phyloP scores from a whole-genome alignment of 108 stramenopile genomes.

The Nitzschia palea region DNA sequence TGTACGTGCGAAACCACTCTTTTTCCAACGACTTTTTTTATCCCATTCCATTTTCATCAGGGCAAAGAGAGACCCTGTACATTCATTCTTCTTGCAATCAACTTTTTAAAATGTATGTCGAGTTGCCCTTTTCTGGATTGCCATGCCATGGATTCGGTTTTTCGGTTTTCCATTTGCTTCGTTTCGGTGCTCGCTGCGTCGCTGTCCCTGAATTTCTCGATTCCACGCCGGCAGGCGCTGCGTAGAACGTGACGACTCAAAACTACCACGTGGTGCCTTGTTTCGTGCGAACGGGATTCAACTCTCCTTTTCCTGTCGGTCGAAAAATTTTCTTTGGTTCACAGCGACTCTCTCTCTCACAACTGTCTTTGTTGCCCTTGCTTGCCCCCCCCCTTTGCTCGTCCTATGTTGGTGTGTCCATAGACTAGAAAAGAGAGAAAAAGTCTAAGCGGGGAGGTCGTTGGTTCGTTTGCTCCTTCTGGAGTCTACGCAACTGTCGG shows the following conservation, averaged over 20 bases:
- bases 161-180: no score
- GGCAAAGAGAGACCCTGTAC: constrained; percentile 7
- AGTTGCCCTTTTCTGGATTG: no score
- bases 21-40: neutral
- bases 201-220: no score
- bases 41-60: neutral
- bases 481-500: constrained; percentile 23
- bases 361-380: neutral
- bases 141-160: no score
- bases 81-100: constrained; percentile 2
- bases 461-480: constrained; percentile 27
- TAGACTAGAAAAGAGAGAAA: constrained; percentile 1
- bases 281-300: no score
- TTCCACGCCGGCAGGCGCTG: no score
- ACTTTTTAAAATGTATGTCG: constrained; percentile 20
- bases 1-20: neutral
- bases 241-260: no score
- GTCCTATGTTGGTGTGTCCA: no score
- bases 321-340: no score
- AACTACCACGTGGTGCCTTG: no score
- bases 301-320: no score
- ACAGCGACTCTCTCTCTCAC: neutral
- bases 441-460: constrained; percentile 9
- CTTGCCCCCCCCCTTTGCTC: neutral
- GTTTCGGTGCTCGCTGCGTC: no score